Evolutionary conservation across 2,329 filamentous ascomycete species (phyloP).

Genomic region (Lachnellula occidentalis): DNA sequence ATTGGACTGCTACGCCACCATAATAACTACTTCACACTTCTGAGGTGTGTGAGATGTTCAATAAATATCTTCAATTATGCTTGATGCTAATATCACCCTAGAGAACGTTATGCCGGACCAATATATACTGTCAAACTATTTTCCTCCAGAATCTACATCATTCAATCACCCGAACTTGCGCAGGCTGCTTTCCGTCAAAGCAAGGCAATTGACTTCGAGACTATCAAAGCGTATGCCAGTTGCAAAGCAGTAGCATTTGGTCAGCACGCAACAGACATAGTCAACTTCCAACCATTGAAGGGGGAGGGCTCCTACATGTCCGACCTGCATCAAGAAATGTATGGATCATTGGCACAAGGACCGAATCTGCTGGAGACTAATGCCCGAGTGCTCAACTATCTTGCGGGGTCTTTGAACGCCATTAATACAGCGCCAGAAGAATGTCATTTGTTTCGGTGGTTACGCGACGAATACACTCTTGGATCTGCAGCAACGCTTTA

Average conservation of each 20-base stretch:
- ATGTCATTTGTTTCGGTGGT: conserved; percentile 5
- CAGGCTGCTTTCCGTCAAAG: conserved; percentile 34
- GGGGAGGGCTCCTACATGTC: conserved; percentile 7
- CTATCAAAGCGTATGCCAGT: conserved; percentile 1
- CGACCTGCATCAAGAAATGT: conserved; percentile 7
- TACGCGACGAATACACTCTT: conserved; percentile 8
- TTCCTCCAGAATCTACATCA: conserved; percentile 38
- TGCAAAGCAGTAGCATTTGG: conserved; percentile 5
- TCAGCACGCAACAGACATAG: conserved; percentile 5
- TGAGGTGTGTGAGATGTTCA: conserved; percentile 1
- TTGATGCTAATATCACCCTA: background rate
- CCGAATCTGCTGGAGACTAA: conserved; percentile 18
- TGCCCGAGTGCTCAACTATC: conserved; percentile 32
- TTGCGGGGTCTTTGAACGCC: conserved; percentile 28
- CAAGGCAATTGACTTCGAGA: conserved; percentile 37
- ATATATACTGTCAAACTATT: conserved; percentile 42
- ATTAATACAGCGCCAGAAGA: conserved; percentile 9
- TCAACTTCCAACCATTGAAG: background rate
- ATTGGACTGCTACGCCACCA: conserved; percentile 11
- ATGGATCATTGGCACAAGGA: conserved; percentile 6
- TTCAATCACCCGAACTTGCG: conserved; percentile 36
- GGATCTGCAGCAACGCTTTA: conserved; percentile 37
- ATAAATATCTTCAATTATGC: too few species aligned
- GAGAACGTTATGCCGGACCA: conserved; percentile 5
- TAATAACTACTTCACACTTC: conserved; percentile 7